These are phyloP conservation scores for Sisymbrium irio DNA, from an alignment of 345 rosid species.

Conservation along the genomic window DNA sequence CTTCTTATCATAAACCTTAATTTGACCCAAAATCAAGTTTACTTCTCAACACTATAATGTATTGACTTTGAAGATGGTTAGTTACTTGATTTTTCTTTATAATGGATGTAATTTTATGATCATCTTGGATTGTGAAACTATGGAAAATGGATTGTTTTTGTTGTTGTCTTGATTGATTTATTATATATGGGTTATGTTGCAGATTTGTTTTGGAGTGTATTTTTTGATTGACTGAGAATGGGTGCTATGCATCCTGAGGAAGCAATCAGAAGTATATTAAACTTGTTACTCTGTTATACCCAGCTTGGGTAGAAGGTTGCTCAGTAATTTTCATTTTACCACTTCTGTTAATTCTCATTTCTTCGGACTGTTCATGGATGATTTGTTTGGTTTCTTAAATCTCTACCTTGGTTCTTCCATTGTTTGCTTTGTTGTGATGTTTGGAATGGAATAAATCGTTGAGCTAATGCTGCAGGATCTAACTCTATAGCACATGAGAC, in stretches of 20 bases:
- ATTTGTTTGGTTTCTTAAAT: neutral
- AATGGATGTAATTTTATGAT: too few species aligned
- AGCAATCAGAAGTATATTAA: constrained; percentile 89
- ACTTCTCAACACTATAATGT: too few species aligned
- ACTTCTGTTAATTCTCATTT: neutral
- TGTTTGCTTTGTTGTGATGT: neutral
- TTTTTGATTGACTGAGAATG: constrained; percentile 27
- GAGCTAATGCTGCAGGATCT: constrained; percentile 37
- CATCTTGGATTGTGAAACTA: too few species aligned
- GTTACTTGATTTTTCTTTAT: too few species aligned
- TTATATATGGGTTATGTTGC: neutral
- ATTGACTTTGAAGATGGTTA: too few species aligned
- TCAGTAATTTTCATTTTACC: constrained; percentile 23
- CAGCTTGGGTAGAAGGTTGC: constrained; percentile 74
- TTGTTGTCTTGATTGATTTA: neutral
- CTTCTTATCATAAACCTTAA: too few species aligned
- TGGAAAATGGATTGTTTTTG: neutral
- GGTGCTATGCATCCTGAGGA: constrained; percentile 96
- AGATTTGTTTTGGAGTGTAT: neutral
- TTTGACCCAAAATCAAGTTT: too few species aligned
- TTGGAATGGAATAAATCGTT: constrained; percentile 47
- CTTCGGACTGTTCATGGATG: neutral
- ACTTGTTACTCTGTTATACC: constrained; percentile 78
- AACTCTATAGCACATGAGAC: constrained; percentile 68
- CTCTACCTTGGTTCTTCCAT: constrained; percentile 1